Conservation (phyloP, 1,284 basidiomycete genomes). For the Papiliotrema fonsecae region DNA sequence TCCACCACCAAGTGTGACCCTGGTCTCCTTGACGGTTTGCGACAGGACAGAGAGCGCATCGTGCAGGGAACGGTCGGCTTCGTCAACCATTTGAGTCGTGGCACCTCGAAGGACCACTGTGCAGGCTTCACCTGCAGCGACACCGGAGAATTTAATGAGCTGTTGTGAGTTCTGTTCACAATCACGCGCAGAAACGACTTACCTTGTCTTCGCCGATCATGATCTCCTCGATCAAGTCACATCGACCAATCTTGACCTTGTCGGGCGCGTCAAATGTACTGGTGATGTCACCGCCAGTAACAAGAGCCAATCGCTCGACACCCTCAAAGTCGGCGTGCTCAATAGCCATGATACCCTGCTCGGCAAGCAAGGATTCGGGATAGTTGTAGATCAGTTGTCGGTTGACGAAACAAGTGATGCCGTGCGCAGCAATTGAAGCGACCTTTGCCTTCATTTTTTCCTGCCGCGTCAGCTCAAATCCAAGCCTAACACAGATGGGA, state of each 20-base stretch:
- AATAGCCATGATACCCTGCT: constrained; percentile 91
- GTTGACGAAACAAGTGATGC: constrained; percentile 98
- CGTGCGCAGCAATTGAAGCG: constrained; percentile 86
- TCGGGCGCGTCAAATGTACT: constrained; percentile 93
- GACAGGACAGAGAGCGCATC: constrained; percentile 96
- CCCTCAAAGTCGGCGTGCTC: constrained; percentile 99
- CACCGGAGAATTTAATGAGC: constrained; percentile 99
- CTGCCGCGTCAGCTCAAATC: constrained; percentile 44
- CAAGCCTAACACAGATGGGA: no score
- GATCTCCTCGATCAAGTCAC: constrained; percentile 95
- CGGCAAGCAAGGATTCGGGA: constrained; percentile 88
- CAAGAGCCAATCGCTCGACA: constrained; percentile 90
- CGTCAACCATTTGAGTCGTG: constrained; percentile 97
- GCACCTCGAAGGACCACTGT: constrained; percentile 96
- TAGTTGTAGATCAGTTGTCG: constrained; percentile 99
- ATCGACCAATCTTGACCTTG: constrained; percentile 86
- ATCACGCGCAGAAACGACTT: constrained; percentile 15
- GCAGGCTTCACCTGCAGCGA: constrained; percentile 97
- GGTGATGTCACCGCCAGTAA: constrained; percentile 96
- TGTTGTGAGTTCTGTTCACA: constrained; percentile 40
- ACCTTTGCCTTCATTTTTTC: constrained; percentile 99
- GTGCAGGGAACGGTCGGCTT: constrained; percentile 95
- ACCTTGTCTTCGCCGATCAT: constrained; percentile 99
- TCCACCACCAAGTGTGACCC: constrained; percentile 89
- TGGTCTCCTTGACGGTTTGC: constrained; percentile 95